phyloP scores from a whole-genome alignment of 2,329 filamentous ascomycete species.

The Aspergillus sp. region DNA sequence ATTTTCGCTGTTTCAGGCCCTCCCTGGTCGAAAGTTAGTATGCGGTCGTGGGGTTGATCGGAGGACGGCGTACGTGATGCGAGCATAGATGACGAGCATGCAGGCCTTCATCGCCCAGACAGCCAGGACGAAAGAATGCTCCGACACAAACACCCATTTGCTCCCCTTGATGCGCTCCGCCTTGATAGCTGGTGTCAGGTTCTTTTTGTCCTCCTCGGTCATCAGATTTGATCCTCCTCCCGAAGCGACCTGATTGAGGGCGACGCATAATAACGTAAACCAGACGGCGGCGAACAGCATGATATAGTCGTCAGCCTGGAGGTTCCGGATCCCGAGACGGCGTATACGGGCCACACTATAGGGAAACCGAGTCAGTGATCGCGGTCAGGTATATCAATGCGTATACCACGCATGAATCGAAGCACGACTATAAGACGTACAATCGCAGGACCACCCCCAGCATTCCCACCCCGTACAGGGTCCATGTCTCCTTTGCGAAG shows the following conservation, averaged over 20 bases:
- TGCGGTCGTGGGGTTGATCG: background rate
- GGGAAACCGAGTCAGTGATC: background rate
- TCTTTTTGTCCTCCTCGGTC: constrained; percentile 44
- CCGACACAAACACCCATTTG: constrained; percentile 62
- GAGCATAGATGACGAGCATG: constrained; percentile 53
- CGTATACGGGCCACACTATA: constrained; percentile 39
- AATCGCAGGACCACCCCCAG: constrained; percentile 36
- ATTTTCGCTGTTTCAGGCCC: constrained; percentile 34
- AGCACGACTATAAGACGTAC: constrained; percentile 30
- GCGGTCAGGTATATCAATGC: background rate
- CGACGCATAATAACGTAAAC: constrained; percentile 56
- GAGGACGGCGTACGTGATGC: constrained; percentile 43
- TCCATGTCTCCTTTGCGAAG: constrained; percentile 41
- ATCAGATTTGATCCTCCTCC: constrained; percentile 62
- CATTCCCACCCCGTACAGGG: constrained; percentile 40
- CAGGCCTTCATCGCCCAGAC: constrained; percentile 55
- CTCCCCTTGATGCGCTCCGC: constrained; percentile 51
- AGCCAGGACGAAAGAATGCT: constrained; percentile 60
- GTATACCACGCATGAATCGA: background rate
- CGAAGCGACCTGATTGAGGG: constrained; percentile 54
- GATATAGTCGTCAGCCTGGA: constrained; percentile 57
- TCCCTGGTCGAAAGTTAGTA: constrained; percentile 19
- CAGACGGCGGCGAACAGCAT: constrained; percentile 56
- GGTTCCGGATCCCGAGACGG: constrained; percentile 47
- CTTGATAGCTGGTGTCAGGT: constrained; percentile 48